These are phyloP conservation scores for Ogataea sp. DNA, from an alignment of 805 yeast genomes.

Conservation along the genomic window DNA sequence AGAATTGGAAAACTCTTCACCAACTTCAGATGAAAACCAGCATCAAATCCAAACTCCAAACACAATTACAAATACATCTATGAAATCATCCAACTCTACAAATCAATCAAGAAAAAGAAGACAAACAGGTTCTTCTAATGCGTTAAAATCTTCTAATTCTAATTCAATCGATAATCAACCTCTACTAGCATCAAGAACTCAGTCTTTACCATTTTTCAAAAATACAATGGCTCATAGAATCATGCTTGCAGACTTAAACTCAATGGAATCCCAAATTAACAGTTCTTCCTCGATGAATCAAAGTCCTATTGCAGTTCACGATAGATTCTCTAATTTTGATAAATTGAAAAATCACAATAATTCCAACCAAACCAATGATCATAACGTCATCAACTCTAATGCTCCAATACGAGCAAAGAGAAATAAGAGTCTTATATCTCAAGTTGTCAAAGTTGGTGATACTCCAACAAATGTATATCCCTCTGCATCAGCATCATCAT, in stretches of 20 bases:
- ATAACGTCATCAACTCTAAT: conserved; percentile 6
- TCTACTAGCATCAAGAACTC: conserved; percentile 26
- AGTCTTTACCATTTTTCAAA: conserved; percentile 25
- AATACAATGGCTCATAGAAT: conserved; percentile 25
- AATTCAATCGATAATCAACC: conserved; percentile 9
- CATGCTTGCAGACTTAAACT: conserved; percentile 20
- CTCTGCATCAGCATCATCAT: not conserved
- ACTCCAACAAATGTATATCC: conserved; percentile 4
- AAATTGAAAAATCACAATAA: conserved; percentile 8
- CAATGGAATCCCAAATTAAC: conserved; percentile 3
- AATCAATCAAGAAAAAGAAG: not conserved
- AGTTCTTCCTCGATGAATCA: conserved; percentile 11
- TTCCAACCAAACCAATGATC: conserved; percentile 6
- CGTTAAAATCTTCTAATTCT: not conserved
- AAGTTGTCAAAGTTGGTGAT: conserved; percentile 24
- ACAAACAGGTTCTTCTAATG: not conserved
- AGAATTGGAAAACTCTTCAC: conserved; percentile 1
- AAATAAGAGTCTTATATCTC: conserved; percentile 21
- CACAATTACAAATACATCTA: not conserved
- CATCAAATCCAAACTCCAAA: conserved; percentile 4
- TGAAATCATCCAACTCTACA: too few relatives aligned
- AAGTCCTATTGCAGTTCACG: conserved; percentile 16
- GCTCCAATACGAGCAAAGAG: conserved; percentile 23
- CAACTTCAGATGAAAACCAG: conserved; percentile 5
- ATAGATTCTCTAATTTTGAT: conserved; percentile 23